Percentiles rank a stretch among this genome's conserved stretches.
Conservation (phyloP, 2,329 filamentous ascomycete species). For the Dothidotthia symphoricarpi region DNA sequence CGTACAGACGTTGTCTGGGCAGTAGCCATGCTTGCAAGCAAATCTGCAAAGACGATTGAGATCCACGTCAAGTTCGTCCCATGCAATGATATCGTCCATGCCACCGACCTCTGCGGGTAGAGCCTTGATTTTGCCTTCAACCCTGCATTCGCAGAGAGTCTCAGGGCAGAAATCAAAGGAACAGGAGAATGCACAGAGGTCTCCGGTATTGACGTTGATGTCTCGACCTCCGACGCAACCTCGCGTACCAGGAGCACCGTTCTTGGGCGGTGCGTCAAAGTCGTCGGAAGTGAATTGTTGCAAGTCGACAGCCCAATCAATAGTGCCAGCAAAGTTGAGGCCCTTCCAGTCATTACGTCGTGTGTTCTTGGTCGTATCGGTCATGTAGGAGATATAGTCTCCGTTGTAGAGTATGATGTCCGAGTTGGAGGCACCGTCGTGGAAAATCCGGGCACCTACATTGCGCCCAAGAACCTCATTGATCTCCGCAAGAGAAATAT, state of each 20-base stretch:
- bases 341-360: constrained; percentile 17
- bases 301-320: constrained; percentile 42
- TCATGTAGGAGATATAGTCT: constrained; percentile 24
- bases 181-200: constrained; percentile 5
- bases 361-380: constrained; percentile 17
- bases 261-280: too few relatives aligned
- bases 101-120: too few relatives aligned
- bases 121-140: too few relatives aligned
- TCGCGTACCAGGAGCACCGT: too few relatives aligned
- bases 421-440: not conserved
- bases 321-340: constrained; percentile 34
- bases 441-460: not conserved
- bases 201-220: constrained; percentile 1
- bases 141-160: constrained; percentile 1
- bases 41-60: constrained; percentile 4
- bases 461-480: constrained; percentile 13
- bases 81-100: too few relatives aligned
- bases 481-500: constrained; percentile 45
- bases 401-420: constrained; percentile 19
- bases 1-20: constrained; percentile 1
- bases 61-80: too few relatives aligned
- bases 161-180: constrained; percentile 4
- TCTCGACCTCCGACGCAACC: constrained; percentile 2
- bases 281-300: too few relatives aligned
- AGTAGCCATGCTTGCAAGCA: constrained; percentile 3